phyloP scores from a whole-genome alignment of 1,139 yeast species.

The Tardiomyces depauwii region DNA sequence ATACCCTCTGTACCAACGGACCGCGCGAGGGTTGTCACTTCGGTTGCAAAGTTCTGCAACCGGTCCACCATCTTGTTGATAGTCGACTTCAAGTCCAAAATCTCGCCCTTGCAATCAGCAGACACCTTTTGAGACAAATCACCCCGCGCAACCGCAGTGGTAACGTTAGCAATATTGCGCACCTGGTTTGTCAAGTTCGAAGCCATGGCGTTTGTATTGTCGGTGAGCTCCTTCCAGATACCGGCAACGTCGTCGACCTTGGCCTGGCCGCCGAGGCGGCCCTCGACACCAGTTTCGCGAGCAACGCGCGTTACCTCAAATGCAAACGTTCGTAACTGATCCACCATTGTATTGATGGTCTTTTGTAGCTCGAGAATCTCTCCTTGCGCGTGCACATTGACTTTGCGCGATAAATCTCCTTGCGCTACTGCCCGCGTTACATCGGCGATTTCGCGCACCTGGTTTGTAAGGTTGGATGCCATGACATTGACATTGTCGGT shows the following conservation, averaged over 20 bases:
- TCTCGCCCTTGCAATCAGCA: slow-evolving; percentile 85
- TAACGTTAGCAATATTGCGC: slow-evolving; percentile 80
- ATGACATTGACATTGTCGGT: slow-evolving; percentile 79
- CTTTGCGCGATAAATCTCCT: slow-evolving; percentile 67
- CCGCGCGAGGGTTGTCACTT: slow-evolving; percentile 75
- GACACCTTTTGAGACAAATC: slow-evolving; percentile 77
- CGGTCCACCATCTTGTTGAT: slow-evolving; percentile 84
- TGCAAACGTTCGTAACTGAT: slow-evolving; percentile 76
- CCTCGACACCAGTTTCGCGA: slow-evolving; percentile 82
- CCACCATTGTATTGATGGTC: slow-evolving; percentile 81
- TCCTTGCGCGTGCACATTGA: slow-evolving; percentile 78
- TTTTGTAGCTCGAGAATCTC: slow-evolving; percentile 68
- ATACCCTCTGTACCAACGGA: slow-evolving; percentile 89
- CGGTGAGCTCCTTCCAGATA: slow-evolving; percentile 82
- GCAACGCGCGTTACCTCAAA: slow-evolving; percentile 84
- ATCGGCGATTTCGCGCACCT: slow-evolving; percentile 77
- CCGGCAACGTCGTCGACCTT: slow-evolving; percentile 76
- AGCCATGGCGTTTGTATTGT: slow-evolving; percentile 88
- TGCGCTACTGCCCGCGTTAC: slow-evolving; percentile 78
- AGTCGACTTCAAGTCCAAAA: slow-evolving; percentile 66
- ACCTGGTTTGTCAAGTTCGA: slow-evolving; percentile 78
- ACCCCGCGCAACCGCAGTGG: slow-evolving; percentile 89
- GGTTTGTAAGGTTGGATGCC: slow-evolving; percentile 80
- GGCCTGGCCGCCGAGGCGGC: slow-evolving; percentile 82
- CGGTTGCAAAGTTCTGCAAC: slow-evolving; percentile 77